Evolutionary conservation across 2,329 filamentous ascomycete species (phyloP), one percentile per base, ranked within the genome.

Genomic region (Epichloe baconii): DNA sequence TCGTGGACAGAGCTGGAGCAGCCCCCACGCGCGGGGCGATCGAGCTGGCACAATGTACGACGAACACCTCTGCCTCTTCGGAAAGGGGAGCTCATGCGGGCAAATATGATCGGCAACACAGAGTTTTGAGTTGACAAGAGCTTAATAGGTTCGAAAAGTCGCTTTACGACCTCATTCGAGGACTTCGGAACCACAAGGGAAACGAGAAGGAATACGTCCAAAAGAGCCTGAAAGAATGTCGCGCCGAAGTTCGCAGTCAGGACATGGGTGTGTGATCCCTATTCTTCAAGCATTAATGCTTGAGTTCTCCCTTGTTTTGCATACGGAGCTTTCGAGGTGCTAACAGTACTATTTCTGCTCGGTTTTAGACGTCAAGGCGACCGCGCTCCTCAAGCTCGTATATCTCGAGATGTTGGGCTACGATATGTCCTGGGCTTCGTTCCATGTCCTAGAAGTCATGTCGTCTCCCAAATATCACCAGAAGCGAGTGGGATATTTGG

Each of bases 331-430:
- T 34, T 34, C 8, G 15, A 21, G 17, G 4, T 26, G 37, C 47
- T 48, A 35, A 48, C 47, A 41, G 5, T 19, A 4, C 1, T 26
- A 4, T 17, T 11, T 21, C 36, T 6, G 3, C 19, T 31, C 21
- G 23, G 23, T 26, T 44, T 14, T 53, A 88, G 90, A 97, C 71
- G 79, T 95, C 69, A 98, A 98, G 75, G 90, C 93, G 19, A 97
- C 89, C 36, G 93, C 93, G 44, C 77, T 98, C 50, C 75, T 98
- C 63, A 98, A 98, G 74, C 79, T 98, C 60, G 85, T 96, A 49
- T 98, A 98, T 67, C 80, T 98, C 58, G 93, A 98, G 67, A 98
- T 98, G 93, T 90, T 97, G 59, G 93, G 93, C 14, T 87, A 97
- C 66, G 93, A 97, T 69, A 98, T 98, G 93, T 96, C 91, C 3